These are phyloP conservation scores for Bipolaris zeicola DNA, from an alignment of 2,329 filamentous ascomycete species.

Conservation along the genomic window DNA sequence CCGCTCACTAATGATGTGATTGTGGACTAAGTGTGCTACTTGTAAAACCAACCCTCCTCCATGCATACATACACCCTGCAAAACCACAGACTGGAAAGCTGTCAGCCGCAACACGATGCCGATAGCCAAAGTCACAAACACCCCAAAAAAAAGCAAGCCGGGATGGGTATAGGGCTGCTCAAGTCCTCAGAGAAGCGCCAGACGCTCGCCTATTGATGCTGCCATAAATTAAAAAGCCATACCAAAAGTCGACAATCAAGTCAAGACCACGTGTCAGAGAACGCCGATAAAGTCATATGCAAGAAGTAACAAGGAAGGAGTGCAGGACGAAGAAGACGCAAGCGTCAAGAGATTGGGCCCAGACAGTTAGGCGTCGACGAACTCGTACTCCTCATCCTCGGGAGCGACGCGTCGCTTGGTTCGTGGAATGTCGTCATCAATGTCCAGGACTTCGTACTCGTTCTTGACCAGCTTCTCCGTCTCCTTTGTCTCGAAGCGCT, in stretches of 20 bases:
- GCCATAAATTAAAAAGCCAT: slow-evolving; percentile 40
- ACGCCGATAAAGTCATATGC: slow-evolving; percentile 34
- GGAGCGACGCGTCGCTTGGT: slow-evolving; percentile 40
- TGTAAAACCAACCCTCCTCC: slow-evolving; percentile 12
- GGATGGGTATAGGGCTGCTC: slow-evolving; percentile 47
- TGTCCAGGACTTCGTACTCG: slow-evolving; percentile 63
- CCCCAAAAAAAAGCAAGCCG: slow-evolving; percentile 31
- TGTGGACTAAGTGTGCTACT: slow-evolving; percentile 12
- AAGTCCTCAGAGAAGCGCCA: slow-evolving; percentile 52
- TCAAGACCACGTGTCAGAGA: slow-evolving; percentile 22
- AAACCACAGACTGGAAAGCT: slow-evolving; percentile 9
- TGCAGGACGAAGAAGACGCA: slow-evolving; percentile 7
- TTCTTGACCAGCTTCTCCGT: slow-evolving; percentile 65
- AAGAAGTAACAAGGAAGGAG: slow-evolving; percentile 23
- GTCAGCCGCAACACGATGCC: slow-evolving; percentile 4
- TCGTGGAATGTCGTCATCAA: slow-evolving; percentile 37
- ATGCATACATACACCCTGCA: slow-evolving; percentile 11
- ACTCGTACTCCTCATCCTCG: slow-evolving; percentile 52
- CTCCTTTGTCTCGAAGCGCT: slow-evolving; percentile 64
- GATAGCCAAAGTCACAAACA: slow-evolving; percentile 11
- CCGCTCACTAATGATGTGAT: slow-evolving; percentile 26
- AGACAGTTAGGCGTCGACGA: slow-evolving; percentile 40
- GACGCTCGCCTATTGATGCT: slow-evolving; percentile 51
- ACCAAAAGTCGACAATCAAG: slow-evolving; percentile 23
- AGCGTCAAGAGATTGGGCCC: slow-evolving; percentile 5